These are phyloP conservation scores for Termitomyces sp. DNA, from an alignment of 768 basidiomycete genomes.

Conservation along the genomic window DNA sequence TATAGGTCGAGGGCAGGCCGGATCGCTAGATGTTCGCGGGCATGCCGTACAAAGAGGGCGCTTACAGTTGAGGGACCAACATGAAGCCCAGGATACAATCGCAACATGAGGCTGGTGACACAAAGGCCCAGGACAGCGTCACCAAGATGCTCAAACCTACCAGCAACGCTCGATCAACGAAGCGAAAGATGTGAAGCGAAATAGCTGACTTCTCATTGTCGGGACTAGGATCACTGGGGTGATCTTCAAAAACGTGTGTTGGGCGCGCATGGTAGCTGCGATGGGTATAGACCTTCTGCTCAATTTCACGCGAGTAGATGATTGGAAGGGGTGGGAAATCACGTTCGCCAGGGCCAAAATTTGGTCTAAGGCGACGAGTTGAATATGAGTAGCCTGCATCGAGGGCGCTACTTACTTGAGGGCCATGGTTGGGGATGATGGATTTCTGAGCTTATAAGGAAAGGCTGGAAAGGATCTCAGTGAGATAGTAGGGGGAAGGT, in stretches of 20 bases:
- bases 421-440: slow-evolving; percentile 8
- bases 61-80: slow-evolving; percentile 78
- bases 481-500: slow-evolving; percentile 9
- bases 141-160: slow-evolving; percentile 72
- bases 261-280: slow-evolving; percentile 68
- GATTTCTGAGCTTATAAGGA: background rate
- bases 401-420: slow-evolving; percentile 12
- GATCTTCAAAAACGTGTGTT: slow-evolving; percentile 74
- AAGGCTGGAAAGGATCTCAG: slow-evolving; percentile 14
- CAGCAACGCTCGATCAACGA: background rate
- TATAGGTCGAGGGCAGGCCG: slow-evolving; percentile 1
- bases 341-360: slow-evolving; percentile 37
- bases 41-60: slow-evolving; percentile 12
- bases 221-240: slow-evolving; percentile 64
- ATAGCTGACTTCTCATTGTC: slow-evolving; percentile 73
- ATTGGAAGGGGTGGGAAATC: slow-evolving; percentile 58
- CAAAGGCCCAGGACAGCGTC: slow-evolving; percentile 68
- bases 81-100: slow-evolving; percentile 61
- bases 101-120: slow-evolving; percentile 60
- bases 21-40: slow-evolving; percentile 3
- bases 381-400: background rate
- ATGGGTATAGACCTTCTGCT: slow-evolving; percentile 68
- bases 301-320: slow-evolving; percentile 43
- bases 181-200: background rate
- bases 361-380: slow-evolving; percentile 26